These are phyloP conservation scores for Exophiala bonariae DNA, from an alignment of 2,329 filamentous ascomycete species.

Conservation along the genomic window DNA sequence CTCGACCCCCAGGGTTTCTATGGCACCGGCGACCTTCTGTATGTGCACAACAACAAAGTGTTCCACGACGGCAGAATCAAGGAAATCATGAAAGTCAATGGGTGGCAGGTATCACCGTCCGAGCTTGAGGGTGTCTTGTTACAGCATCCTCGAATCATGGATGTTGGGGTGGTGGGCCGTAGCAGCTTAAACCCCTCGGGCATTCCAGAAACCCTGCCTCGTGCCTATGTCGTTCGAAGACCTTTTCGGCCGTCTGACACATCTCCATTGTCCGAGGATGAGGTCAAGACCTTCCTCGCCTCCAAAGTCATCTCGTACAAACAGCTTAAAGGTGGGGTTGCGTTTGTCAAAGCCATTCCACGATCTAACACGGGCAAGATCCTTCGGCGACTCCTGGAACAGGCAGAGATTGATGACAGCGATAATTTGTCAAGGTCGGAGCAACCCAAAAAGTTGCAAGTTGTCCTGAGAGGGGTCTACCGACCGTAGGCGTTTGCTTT, in stretches of 20 bases:
- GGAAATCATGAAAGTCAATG: slow-evolving; percentile 47
- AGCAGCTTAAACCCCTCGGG: slow-evolving; percentile 35
- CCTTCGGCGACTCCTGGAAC: slow-evolving; percentile 30
- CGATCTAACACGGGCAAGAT: slow-evolving; percentile 54
- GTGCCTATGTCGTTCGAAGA: slow-evolving; percentile 47
- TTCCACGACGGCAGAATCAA: slow-evolving; percentile 45
- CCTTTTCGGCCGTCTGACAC: slow-evolving; percentile 13
- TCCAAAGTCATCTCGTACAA: slow-evolving; percentile 49
- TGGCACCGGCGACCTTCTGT: slow-evolving; percentile 45
- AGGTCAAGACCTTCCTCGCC: slow-evolving; percentile 33
- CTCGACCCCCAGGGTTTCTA: slow-evolving; percentile 42
- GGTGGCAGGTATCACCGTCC: slow-evolving; percentile 50
- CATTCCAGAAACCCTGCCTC: slow-evolving; percentile 36
- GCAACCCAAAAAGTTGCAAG: no score
- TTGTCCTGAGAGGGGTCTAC: no score
- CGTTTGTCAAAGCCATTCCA: slow-evolving; percentile 51
- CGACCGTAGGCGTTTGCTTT: no score
- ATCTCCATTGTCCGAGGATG: slow-evolving; percentile 34
- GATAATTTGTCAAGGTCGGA: no score
- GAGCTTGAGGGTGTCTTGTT: slow-evolving; percentile 49
- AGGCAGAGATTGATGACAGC: slow-evolving; percentile 6
- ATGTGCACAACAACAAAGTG: slow-evolving; percentile 36
- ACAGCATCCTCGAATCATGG: slow-evolving; percentile 43
- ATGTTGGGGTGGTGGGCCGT: slow-evolving; percentile 49
- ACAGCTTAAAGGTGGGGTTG: slow-evolving; percentile 46